Conservation (phyloP, 1,139 yeast species). For the Yamadazyma sp. region DNA sequence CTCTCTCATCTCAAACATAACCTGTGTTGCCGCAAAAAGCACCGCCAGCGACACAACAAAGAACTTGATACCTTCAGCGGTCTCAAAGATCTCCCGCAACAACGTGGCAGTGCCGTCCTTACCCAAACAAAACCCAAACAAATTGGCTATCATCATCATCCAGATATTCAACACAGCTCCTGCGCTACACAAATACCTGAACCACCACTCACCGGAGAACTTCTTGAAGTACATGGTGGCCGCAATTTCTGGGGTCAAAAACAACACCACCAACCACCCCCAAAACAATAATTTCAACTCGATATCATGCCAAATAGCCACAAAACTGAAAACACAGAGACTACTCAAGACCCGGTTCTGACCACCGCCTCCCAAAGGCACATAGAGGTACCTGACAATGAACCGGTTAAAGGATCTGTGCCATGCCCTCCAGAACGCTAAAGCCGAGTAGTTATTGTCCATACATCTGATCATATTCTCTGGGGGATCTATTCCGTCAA, state of each 20-base stretch:
- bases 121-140: constrained; percentile 93
- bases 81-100: constrained; percentile 68
- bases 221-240: constrained; percentile 51
- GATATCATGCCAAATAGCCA: constrained; percentile 98
- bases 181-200: constrained; percentile 74
- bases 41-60: constrained; percentile 64
- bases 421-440: constrained; percentile 99
- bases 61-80: constrained; percentile 65
- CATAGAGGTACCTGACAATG: constrained; percentile 78
- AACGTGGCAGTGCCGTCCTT: constrained; percentile 75
- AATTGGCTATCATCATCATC: constrained; percentile 98
- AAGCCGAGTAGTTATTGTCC: constrained; percentile 88
- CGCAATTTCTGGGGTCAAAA: constrained; percentile 81
- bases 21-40: constrained; percentile 81
- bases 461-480: constrained; percentile 97
- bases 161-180: constrained; percentile 91
- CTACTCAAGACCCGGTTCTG: constrained; percentile 68
- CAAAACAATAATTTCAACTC: constrained; percentile 81
- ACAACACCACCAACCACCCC: constrained; percentile 94
- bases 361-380: constrained; percentile 85
- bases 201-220: constrained; percentile 61
- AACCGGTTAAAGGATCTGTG: constrained; percentile 91
- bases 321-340: constrained; percentile 89
- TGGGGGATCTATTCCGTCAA: constrained; percentile 94
- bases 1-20: constrained; percentile 93